A percentile compares a stretch with the other conserved stretches of the same genome.
These are phyloP conservation scores for Aspergillus bombycis DNA, from an alignment of 2,329 filamentous ascomycete genomes.

Conservation along the genomic window DNA sequence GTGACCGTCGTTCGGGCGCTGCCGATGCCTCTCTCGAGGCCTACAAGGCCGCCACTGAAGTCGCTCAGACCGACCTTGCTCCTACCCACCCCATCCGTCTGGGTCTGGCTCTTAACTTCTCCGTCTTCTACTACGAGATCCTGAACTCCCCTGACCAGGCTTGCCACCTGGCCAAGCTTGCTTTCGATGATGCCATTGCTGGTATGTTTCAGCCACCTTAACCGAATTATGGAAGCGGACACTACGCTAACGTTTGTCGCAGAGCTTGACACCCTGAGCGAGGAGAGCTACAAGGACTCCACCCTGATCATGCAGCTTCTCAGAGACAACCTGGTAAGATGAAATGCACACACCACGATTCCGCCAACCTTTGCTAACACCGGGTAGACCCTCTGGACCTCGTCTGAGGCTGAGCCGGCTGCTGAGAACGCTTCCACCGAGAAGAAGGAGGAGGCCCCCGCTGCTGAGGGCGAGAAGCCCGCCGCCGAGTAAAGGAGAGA, in stretches of 20 bases:
- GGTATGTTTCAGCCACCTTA: conserved; percentile 49
- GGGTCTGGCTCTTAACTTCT: conserved; percentile 92
- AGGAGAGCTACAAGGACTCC: conserved; percentile 99
- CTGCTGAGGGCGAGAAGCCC: conserved; percentile 47
- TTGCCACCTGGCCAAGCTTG: conserved; percentile 95
- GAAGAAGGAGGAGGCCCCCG: conserved; percentile 48
- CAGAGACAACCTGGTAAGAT: conserved; percentile 89
- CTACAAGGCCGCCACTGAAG: conserved; percentile 92
- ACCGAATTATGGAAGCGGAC: conserved; percentile 13
- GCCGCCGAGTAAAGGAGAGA: conserved; percentile 45
- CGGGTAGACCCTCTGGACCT: conserved; percentile 93
- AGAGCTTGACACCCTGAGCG: conserved; percentile 95
- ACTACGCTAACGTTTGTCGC: conserved; percentile 27
- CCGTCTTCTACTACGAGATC: conserved; percentile 99
- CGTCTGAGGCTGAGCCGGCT: conserved; percentile 89
- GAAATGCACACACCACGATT: background rate
- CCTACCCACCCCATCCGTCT: conserved; percentile 93
- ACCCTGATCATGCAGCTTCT: conserved; percentile 99
- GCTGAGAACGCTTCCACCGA: conserved; percentile 51
- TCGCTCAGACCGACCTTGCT: conserved; percentile 84
- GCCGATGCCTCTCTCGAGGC: conserved; percentile 94
- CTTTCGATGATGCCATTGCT: conserved; percentile 95
- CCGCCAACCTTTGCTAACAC: conserved; percentile 29
- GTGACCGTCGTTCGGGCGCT: conserved; percentile 92
- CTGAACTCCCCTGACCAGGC: conserved; percentile 97